Evolutionary conservation across 169 alveolate genomes (phyloP), one percentile per base, ranked within the genome.

Genomic region (Eimeria mitis): DNA sequence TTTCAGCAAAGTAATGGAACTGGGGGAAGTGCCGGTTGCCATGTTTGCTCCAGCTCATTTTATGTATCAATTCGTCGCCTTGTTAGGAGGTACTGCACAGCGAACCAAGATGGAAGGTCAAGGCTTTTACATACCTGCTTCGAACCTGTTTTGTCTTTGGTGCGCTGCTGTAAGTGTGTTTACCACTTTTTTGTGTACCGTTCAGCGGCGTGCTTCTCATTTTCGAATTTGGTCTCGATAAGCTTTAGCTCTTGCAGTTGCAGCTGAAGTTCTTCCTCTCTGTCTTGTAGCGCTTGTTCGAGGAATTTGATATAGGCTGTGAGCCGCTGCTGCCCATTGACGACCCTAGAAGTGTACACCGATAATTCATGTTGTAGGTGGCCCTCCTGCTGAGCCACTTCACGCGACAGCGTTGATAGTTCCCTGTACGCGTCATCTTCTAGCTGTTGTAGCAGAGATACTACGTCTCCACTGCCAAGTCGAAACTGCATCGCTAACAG

Each of bases 341-440:
- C 54, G 47, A 79, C 63, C 19, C 73, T 56, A 65, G 89, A 68
- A 44, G 49, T 91, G 95, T 91, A 91, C 28, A 91, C 91, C 2
- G 95, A 78, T 40, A 91, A 52, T 31, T 83, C 84, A 61, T 91
- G 90, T 16, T 78, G 76, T 37, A 91, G 91, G 59, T 63, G 95
- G 19, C 83, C 90, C 56, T 91, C 95, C 85, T 91, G 95, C 61
- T 91, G 95, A 63, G 81, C 78, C 75, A 91, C 95, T 63, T 91
- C 95, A 56, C 76, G 89, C 23, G 83, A 61, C n/a, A 76, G 95
- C n/a, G 91, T 61, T 44, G 91, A 61, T 37, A 91, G 34, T 47
- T 91, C 81, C 6, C n/a, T 61, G 75, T 73, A 91, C 61, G 61
- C 68, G 28, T 91, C 78, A 76, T 63, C 79, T 52, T 78, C 95